phyloP scores from a whole-genome alignment of 139 green algal species.

The Diplosphaera chodatii region DNA sequence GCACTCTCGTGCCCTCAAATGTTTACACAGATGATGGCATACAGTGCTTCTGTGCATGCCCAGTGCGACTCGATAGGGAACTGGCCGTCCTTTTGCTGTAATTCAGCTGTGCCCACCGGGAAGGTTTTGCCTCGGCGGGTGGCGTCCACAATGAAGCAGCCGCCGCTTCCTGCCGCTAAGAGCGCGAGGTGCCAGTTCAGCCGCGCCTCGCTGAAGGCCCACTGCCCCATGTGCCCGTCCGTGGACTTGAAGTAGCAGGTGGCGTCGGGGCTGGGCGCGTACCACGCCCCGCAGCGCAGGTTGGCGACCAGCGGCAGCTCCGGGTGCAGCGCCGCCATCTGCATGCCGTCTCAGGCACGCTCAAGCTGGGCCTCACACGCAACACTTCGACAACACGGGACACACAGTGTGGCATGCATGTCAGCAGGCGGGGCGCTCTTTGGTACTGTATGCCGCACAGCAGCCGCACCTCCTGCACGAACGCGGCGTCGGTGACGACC shows the following conservation, averaged over 20 bases:
- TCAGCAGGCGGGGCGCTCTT: too few relatives aligned
- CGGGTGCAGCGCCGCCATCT: constrained; percentile 32
- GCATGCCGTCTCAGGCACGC: too few relatives aligned
- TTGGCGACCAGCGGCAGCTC: constrained; percentile 75
- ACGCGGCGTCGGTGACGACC: constrained; percentile 62
- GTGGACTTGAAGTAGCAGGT: constrained; percentile 96
- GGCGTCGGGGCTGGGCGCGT: constrained; percentile 18
- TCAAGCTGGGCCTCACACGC: too few relatives aligned
- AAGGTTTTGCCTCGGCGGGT: constrained; percentile 84
- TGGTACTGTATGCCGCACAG: too few relatives aligned
- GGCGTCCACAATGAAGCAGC: constrained; percentile 84
- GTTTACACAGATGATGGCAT: too few relatives aligned
- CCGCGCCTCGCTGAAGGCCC: constrained; percentile 75
- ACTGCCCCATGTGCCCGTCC: constrained; percentile 85
- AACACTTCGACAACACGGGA: too few relatives aligned
- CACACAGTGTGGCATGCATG: too few relatives aligned
- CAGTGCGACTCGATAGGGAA: too few relatives aligned
- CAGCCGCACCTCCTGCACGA: constrained; percentile 57
- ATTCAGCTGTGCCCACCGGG: too few relatives aligned
- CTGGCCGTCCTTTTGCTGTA: too few relatives aligned
- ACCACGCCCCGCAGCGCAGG: constrained; percentile 88
- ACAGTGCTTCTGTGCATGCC: too few relatives aligned
- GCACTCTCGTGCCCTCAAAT: too few relatives aligned
- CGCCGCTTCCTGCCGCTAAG: constrained; percentile 38
- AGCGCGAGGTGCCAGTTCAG: constrained; percentile 81